Conservation (phyloP, 306 rosid species). For the Cyclanthera cordifolia region DNA sequence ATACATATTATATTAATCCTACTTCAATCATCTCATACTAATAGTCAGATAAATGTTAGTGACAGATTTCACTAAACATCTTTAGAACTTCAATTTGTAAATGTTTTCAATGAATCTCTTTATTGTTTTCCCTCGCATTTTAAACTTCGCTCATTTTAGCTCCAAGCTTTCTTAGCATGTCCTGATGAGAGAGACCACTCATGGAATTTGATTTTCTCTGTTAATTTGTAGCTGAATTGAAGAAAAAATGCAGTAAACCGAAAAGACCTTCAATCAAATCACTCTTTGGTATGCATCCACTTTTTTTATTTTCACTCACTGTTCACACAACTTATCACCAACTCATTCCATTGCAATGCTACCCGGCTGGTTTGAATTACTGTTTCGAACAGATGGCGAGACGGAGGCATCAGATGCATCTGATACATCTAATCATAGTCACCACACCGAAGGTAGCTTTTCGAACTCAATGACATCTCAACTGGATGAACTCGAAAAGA, state of each 20-base stretch:
- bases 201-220: conserved; percentile 18
- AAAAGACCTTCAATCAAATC: conserved; percentile 77
- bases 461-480: conserved; percentile 62
- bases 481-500: conserved; percentile 29
- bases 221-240: conserved; percentile 62
- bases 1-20: background rate
- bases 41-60: too few relatives aligned
- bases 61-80: background rate
- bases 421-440: conserved; percentile 29
- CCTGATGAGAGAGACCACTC: background rate
- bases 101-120: background rate
- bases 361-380: conserved; percentile 22
- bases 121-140: background rate
- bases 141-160: background rate
- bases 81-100: background rate
- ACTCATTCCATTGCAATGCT: background rate
- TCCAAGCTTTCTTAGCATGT: background rate
- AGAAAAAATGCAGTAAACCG: conserved; percentile 59
- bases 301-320: background rate
- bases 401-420: conserved; percentile 39
- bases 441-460: conserved; percentile 47
- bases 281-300: conserved; percentile 64
- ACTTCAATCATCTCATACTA: too few relatives aligned
- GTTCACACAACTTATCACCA: background rate
- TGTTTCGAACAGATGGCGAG: conserved; percentile 35